phyloP scores from a whole-genome alignment of 148 eudicot genomes.

The Rhododendron molle region DNA sequence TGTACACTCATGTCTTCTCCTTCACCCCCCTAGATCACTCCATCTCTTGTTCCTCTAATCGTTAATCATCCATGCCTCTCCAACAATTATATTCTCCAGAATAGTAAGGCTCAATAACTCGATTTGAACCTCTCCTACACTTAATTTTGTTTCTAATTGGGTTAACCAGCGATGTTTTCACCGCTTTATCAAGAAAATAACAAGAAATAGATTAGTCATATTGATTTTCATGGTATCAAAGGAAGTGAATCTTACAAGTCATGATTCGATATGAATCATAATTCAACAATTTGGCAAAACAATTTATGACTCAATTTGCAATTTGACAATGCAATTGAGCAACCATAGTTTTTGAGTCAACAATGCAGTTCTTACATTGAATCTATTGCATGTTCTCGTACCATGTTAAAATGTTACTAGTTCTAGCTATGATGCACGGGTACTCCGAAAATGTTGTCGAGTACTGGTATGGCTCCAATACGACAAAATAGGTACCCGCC shows the following conservation, averaged over 20 bases:
- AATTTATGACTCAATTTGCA: not conserved
- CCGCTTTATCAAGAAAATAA: not conserved
- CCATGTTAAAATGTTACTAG: not conserved
- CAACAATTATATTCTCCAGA: no score
- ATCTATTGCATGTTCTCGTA: not conserved
- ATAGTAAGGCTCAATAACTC: no score
- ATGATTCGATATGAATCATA: not conserved
- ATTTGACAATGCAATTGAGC: not conserved
- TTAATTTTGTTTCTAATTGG: not conserved
- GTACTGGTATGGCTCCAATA: not conserved
- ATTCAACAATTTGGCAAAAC: not conserved
- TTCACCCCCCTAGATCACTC: no score
- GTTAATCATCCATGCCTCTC: no score
- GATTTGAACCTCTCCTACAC: no score
- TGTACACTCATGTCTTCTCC: no score
- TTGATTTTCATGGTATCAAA: not conserved
- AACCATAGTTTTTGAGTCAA: not conserved
- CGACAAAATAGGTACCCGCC: not conserved
- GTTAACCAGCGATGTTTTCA: not conserved
- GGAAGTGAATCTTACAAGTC: not conserved
- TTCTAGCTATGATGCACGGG: not conserved
- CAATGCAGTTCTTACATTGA: not conserved
- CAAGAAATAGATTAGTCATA: not conserved
- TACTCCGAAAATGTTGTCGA: not conserved
- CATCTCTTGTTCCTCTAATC: no score